Base-by-base conservation (phyloP, 352 stramenopile genomes). In the Pythium brassicae region DNA sequence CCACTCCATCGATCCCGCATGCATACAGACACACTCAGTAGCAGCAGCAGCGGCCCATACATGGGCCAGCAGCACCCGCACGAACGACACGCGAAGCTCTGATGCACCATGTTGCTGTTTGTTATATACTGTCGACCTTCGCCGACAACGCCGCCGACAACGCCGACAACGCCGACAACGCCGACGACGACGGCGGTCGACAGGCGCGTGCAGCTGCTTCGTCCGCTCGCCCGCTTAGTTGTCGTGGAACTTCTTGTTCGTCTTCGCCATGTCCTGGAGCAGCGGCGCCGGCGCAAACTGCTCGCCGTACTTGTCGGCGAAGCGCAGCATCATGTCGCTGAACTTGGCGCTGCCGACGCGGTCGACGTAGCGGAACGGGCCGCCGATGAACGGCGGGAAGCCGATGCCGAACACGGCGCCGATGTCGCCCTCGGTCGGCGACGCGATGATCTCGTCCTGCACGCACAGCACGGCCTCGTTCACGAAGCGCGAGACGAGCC, bases 371-470 rank as follows among this genome's bases (percentile, higher is more conserved):
- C 94, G 84, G 89, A 99, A 99, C 25, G 96, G 96, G 26, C 97
- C 97, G 14, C 97, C 97, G 44, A 96, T 89, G 83, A 99, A 99
- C 44, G 96, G 97, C 32, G 95, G 93, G 76, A 99, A 99, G 55
- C 97, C 97, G 58, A 98, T 98, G 62, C 97, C 97, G 72, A 99
- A 99, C 20, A 99, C 95, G n/a, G 97, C 83, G 44, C 96, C 97
- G 72, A 99, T 98, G 75, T 99, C 97, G 59, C 95, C 97, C 57
- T 98, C 94, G 10, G 92, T 92, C 7, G 97, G 96, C 50, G 95
- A 97, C 50, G 83, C 91, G 67, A 99, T 98, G 60, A 99, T 98
- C 53, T 97, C 96, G 69, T 99, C 96, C 68, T 97, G 87, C 23
- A 99, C 82, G 66, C 96, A 99, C 37, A 98, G 91, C 43, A 96